phyloP scores from a whole-genome alignment of 768 basidiomycete species.

The Pilatotrama ljubarskyi region DNA sequence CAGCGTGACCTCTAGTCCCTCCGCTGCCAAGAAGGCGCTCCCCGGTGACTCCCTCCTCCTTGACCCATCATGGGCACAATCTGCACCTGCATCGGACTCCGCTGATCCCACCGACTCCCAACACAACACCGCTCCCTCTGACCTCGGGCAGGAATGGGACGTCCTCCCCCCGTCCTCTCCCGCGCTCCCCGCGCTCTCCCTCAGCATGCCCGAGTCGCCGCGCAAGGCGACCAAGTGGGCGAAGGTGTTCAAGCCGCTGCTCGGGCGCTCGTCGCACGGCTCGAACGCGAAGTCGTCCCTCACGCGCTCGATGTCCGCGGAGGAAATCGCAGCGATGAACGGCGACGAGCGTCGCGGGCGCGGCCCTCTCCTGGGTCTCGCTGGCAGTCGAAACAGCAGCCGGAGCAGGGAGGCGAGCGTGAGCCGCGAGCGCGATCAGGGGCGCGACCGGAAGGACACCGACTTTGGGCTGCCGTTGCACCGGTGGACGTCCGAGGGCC shows the following conservation, averaged over 20 bases:
- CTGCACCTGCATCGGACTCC: conserved; percentile 16
- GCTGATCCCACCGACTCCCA: not conserved
- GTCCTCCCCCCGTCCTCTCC: conserved; percentile 19
- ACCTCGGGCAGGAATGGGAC: conserved; percentile 23
- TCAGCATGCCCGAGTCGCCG: conserved; percentile 14
- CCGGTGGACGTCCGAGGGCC: conserved; percentile 25
- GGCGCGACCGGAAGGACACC: conserved; percentile 10
- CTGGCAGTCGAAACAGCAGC: conserved; percentile 20
- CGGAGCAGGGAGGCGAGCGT: conserved; percentile 17
- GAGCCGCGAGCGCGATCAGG: conserved; percentile 14
- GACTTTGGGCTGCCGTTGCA: conserved; percentile 26
- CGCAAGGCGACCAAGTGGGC: conserved; percentile 22
- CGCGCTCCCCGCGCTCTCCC: conserved; percentile 14
- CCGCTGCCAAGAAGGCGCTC: conserved; percentile 1
- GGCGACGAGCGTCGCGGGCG: conserved; percentile 24
- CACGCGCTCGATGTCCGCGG: conserved; percentile 7
- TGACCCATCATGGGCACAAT: conserved; percentile 5
- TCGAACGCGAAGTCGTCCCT: conserved; percentile 17
- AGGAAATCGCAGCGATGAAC: conserved; percentile 10
- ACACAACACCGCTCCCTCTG: conserved; percentile 11
- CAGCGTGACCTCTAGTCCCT: conserved; percentile 21
- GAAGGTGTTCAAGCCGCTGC: conserved; percentile 39
- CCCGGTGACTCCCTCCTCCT: conserved; percentile 2
- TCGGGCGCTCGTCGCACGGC: conserved; percentile 13
- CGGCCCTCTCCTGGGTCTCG: conserved; percentile 16